These are phyloP conservation scores for Trichophyton simii DNA, from an alignment of 2,329 filamentous ascomycete species.

Conservation along the genomic window DNA sequence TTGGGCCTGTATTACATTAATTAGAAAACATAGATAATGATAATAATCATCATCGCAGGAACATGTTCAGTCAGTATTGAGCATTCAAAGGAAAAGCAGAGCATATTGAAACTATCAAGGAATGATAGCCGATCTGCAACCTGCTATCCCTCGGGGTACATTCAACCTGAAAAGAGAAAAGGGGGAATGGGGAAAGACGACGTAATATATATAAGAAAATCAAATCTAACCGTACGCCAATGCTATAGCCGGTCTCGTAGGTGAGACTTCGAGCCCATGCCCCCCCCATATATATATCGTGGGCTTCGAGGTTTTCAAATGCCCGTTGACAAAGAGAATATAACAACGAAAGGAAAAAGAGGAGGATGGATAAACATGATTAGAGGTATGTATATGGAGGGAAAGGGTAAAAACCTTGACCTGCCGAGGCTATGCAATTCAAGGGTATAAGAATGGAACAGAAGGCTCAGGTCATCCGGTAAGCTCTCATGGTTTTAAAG, in stretches of 20 bases:
- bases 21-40: neutral
- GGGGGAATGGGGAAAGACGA: neutral
- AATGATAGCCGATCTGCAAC: neutral
- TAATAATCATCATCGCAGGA: neutral
- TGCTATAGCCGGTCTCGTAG: conserved; percentile 1
- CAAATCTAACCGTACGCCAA: conserved; percentile 4
- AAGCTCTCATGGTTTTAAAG: neutral
- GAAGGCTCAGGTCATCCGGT: neutral
- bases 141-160: no score
- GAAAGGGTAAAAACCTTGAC: neutral
- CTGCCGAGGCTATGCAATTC: conserved; percentile 1
- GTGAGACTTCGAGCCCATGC: neutral
- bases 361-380: neutral
- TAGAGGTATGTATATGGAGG: neutral
- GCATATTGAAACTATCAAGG: neutral
- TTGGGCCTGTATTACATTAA: neutral
- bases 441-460: neutral
- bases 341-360: neutral
- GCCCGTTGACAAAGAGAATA: neutral
- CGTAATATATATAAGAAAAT: neutral
- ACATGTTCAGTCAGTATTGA: neutral
- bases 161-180: no score
- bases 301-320: neutral
- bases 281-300: conserved; percentile 1
- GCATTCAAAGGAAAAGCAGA: neutral